Conservation (phyloP, 305 asterid genomes). For the Solanum chacoense region DNA sequence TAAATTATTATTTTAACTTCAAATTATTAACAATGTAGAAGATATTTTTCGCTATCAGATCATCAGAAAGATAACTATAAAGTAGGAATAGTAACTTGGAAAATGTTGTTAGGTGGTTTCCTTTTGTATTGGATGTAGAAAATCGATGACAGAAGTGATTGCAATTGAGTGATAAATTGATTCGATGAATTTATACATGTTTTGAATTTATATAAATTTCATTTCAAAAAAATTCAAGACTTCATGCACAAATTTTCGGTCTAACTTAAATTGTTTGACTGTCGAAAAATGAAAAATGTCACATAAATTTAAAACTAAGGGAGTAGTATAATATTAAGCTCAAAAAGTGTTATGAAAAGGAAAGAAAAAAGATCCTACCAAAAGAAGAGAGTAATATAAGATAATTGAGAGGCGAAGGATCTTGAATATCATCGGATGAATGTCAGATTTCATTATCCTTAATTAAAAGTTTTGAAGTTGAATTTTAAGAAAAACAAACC, state of each 20-base stretch:
- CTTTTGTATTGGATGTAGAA: not conserved
- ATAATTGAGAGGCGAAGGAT: not conserved
- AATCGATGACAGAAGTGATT: too few species aligned
- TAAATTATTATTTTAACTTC: not conserved
- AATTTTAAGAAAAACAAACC: not conserved
- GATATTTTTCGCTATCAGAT: too few species aligned
- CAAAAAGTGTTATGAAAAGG: not conserved
- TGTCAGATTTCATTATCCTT: not conserved
- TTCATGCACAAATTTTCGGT: too few species aligned
- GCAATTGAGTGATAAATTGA: not conserved
- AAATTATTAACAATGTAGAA: not conserved
- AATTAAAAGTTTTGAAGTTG: not conserved
- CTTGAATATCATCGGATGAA: not conserved
- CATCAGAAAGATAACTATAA: not conserved
- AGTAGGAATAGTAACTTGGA: not conserved
- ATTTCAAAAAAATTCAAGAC: rapidly evolving
- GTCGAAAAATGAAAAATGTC: too few species aligned
- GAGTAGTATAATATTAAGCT: too few species aligned
- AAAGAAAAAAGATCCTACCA: not conserved
- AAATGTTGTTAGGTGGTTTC: not conserved
- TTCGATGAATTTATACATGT: not conserved
- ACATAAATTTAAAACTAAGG: too few species aligned
- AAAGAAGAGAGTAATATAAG: not conserved
- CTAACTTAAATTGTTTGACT: too few species aligned
- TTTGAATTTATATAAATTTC: too few species aligned